Conservation (phyloP, 257 asterid species). For the Solanum lycopersicoides region DNA sequence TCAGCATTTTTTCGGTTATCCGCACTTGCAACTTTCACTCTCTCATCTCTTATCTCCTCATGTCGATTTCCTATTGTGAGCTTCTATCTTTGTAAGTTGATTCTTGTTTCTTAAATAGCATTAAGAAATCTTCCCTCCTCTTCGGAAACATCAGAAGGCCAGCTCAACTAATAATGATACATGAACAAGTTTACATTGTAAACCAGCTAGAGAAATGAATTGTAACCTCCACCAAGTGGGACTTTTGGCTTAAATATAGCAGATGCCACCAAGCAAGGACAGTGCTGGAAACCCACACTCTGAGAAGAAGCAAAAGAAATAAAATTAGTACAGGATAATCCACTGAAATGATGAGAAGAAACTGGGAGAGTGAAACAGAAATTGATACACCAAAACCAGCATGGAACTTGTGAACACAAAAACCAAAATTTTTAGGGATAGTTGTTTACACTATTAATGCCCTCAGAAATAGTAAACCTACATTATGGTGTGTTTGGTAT, state of each 20-base stretch:
- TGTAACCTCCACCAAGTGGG: constrained; percentile 72
- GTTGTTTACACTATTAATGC: neutral
- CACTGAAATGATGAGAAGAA: neutral
- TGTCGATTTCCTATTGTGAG: too few relatives aligned
- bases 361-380: neutral
- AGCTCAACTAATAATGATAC: neutral
- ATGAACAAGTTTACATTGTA: neutral
- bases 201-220: constrained; percentile 40
- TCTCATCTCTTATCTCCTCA: too few relatives aligned
- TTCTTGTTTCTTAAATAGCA: too few relatives aligned
- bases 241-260: constrained; percentile 57
- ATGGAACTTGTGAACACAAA: neutral
- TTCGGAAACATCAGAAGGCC: neutral
- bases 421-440: neutral
- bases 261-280: constrained; percentile 47
- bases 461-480: neutral
- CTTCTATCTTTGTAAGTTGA: too few relatives aligned
- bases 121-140: neutral
- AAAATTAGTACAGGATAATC: neutral
- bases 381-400: neutral
- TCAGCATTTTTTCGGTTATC: too few relatives aligned
- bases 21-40: too few relatives aligned
- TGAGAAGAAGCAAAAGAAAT: constrained; percentile 14
- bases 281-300: constrained; percentile 52
- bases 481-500: neutral